Percentiles rank a stretch among this genome's conserved stretches.
Conservation (phyloP, 2,329 filamentous ascomycete species). For the Mariannaea sp. region DNA sequence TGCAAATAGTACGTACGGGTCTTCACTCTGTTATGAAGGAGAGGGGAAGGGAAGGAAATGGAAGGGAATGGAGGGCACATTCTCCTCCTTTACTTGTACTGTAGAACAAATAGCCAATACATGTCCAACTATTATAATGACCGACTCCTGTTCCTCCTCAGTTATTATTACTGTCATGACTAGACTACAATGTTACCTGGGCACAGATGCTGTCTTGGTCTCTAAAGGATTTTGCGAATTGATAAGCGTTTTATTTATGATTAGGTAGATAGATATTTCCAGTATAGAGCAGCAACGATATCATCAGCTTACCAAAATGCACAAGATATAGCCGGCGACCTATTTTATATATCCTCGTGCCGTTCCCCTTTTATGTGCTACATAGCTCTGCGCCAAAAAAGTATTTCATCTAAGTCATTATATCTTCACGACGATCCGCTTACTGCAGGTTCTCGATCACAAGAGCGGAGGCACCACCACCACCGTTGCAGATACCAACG, state of each 20-base stretch:
- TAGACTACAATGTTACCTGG: too few species aligned
- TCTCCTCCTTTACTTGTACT: conserved; percentile 30
- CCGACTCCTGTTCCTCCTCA: too few species aligned
- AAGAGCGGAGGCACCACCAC: conserved; percentile 90
- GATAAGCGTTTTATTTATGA: conserved; percentile 11
- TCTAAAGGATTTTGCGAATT: too few species aligned
- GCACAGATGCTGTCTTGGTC: too few species aligned
- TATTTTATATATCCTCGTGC: conserved; percentile 27
- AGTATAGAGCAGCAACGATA: conserved; percentile 28
- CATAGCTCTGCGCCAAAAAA: conserved; percentile 11
- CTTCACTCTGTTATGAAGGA: conserved; percentile 11
- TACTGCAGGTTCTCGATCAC: conserved; percentile 79
- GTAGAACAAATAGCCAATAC: conserved; percentile 18
- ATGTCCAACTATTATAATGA: background rate
- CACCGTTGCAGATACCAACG: conserved; percentile 97
- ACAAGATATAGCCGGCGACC: conserved; percentile 22
- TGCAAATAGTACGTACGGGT: conserved; percentile 13
- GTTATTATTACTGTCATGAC: too few species aligned
- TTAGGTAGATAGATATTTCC: conserved; percentile 27
- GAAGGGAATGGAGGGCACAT: conserved; percentile 9
- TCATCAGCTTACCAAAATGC: conserved; percentile 25
- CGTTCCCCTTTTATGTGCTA: conserved; percentile 24
- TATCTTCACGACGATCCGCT: conserved; percentile 30
- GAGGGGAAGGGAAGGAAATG: conserved; percentile 18
- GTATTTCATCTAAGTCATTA: conserved; percentile 35